Base-by-base conservation (phyloP, 2,329 filamentous ascomycete species). In the Tolypocladium nubicola region DNA sequence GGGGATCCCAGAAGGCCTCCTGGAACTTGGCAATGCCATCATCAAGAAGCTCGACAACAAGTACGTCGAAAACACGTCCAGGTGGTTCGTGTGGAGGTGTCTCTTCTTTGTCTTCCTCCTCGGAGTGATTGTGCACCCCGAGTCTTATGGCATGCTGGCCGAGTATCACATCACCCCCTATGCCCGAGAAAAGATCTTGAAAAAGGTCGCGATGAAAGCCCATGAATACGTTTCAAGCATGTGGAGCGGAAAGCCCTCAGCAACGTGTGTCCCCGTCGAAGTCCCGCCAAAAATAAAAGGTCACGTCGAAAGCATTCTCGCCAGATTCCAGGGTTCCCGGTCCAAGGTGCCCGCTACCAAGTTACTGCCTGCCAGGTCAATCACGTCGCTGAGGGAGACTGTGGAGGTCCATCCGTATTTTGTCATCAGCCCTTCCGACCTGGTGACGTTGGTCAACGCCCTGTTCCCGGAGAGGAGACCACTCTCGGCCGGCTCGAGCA, bases 121-220 rank as follows among this genome's bases (percentile, higher is more conserved):
- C 52, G 87, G 89, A 64, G 87, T 90, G 56, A 83, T 97, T 66
- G 89, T 90, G 53, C 89, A 94, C 66, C 94, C 94, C 13, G 94
- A 99, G 80, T 91, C 80, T 55, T 80, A 84, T 63, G 83, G 84
- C 56, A 83, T 88, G 75, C 86, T 97, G 76, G 82, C 90, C 57
- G 90, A 96, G 65, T 93, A 96, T 70, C 90, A 96, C 73, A 90
- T 97, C 65, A 92, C 89, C 54, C 90, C 95, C 64, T 90, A 93
- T 71, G 91, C 90, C 47, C 84, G 94, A 49, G 89, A 96, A 66
- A 92, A 86, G 70, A 88, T 88, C 57, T 75, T 88, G 57, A 86
- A 86, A 65, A 88, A 93, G 68, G 87, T 97, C 57, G 90, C 88
- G 57, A 84, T 88, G 68, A 85, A 87, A 61, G 88, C 89, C 54